phyloP scores from a whole-genome alignment of 306 rosid genomes.

The Glycyrrhiza uralensis region DNA sequence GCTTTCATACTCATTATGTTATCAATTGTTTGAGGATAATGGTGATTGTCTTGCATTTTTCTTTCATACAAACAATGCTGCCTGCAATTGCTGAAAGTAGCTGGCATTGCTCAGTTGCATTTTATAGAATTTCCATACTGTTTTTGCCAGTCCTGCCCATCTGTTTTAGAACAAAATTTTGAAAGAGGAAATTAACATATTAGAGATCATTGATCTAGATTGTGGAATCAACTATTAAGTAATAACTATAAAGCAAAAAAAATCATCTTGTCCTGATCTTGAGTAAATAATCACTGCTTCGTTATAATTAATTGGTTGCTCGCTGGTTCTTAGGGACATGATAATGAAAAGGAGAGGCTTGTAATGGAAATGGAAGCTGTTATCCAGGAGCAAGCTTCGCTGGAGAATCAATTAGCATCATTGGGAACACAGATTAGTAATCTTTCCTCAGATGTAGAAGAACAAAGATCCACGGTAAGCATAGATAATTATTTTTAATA shows the following conservation, averaged over 20 bases:
- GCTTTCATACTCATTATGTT: neutral
- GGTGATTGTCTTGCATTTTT: neutral
- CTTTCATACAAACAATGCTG: neutral
- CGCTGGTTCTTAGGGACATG: constrained; percentile 66
- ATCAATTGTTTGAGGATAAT: neutral
- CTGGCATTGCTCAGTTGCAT: neutral
- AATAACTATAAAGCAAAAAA: neutral
- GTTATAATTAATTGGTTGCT: constrained; percentile 18
- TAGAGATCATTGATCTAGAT: neutral
- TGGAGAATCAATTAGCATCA: constrained; percentile 69
- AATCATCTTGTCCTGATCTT: neutral
- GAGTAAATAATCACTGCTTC: neutral
- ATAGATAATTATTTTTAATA: constrained; percentile 8
- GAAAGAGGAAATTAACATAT: neutral
- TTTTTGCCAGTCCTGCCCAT: neutral
- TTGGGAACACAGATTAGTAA: constrained; percentile 44
- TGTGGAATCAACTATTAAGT: neutral
- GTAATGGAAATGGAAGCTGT: constrained; percentile 92
- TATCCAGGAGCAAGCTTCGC: constrained; percentile 64
- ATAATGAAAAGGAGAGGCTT: constrained; percentile 90
- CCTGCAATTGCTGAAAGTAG: neutral
- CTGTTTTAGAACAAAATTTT: neutral
- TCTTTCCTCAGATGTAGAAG: constrained; percentile 69
- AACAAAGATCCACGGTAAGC: constrained; percentile 58
- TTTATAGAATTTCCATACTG: neutral